These are phyloP conservation scores for Populus ilicifolia DNA, from an alignment of 345 rosid species.

Conservation along the genomic window DNA sequence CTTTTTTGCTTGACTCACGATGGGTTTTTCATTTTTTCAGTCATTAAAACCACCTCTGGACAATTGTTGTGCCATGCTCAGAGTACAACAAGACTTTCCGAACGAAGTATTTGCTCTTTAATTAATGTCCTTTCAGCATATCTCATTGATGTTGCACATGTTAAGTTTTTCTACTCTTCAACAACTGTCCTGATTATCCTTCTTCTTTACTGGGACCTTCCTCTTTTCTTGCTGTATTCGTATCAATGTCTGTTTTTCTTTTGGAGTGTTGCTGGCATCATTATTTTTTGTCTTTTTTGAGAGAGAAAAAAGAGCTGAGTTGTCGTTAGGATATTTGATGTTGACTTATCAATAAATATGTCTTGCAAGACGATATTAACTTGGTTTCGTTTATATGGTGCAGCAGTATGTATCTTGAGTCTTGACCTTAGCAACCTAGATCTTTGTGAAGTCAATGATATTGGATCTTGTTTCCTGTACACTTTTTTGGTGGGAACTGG, in stretches of 20 bases:
- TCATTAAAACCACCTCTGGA: constrained; percentile 42
- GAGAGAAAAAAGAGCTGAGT: neutral
- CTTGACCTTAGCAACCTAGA: neutral
- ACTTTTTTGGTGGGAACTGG: neutral
- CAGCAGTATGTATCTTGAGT: neutral
- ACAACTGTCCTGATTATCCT: neutral
- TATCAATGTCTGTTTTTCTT: neutral
- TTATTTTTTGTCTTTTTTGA: neutral
- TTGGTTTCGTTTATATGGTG: neutral
- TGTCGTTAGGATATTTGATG: neutral
- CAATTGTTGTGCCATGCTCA: constrained; percentile 68
- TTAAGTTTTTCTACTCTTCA: constrained; percentile 36
- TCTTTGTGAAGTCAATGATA: neutral
- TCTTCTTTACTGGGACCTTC: neutral
- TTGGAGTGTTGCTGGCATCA: neutral
- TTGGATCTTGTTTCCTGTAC: neutral
- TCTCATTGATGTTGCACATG: constrained; percentile 53
- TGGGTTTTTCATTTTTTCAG: constrained; percentile 30
- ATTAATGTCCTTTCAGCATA: constrained; percentile 51
- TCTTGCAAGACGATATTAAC: neutral
- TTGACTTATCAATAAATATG: neutral
- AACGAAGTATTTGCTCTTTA: constrained; percentile 45
- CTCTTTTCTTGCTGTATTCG: neutral
- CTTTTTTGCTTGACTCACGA: neutral
- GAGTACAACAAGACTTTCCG: constrained; percentile 66